These are phyloP conservation scores for Penicillium sp. DNA, from an alignment of 2,329 filamentous ascomycete genomes.

Conservation along the genomic window DNA sequence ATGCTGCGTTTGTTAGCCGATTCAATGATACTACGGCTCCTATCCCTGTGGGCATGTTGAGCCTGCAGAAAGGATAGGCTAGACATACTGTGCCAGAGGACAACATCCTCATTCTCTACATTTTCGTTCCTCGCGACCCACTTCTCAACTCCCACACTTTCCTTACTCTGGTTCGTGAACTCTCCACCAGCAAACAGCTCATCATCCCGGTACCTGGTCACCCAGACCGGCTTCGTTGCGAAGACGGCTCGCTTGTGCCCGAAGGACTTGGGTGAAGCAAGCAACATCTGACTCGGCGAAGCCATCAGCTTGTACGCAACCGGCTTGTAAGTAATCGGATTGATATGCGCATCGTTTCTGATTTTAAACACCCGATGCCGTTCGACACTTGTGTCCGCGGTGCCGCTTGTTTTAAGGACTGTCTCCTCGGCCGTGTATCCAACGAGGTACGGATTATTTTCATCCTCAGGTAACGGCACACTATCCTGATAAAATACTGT, in stretches of 20 bases:
- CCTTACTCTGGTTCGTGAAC: constrained; percentile 59
- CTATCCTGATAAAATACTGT: constrained; percentile 62
- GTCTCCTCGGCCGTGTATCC: constrained; percentile 63
- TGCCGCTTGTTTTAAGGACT: constrained; percentile 53
- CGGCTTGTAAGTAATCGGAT: constrained; percentile 52
- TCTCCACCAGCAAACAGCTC: constrained; percentile 58
- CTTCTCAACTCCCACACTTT: constrained; percentile 58
- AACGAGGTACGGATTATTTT: constrained; percentile 65
- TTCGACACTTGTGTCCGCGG: constrained; percentile 58
- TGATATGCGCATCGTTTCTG: constrained; percentile 53
- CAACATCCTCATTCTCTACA: constrained; percentile 53
- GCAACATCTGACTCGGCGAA: constrained; percentile 54
- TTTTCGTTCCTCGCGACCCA: constrained; percentile 56
- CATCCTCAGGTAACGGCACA: constrained; percentile 56
- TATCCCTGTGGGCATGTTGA: neutral
- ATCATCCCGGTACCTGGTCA: constrained; percentile 58
- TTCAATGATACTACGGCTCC: constrained; percentile 6
- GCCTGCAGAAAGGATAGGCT: neutral
- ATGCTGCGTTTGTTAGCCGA: constrained; percentile 29
- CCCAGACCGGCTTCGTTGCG: constrained; percentile 60
- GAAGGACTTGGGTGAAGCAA: constrained; percentile 52
- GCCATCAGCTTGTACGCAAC: constrained; percentile 57
- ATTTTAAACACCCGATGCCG: constrained; percentile 60
- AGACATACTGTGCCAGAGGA: constrained; percentile 45
- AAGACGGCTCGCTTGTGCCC: constrained; percentile 56